These are phyloP conservation scores for Geotrichum reessii DNA, from an alignment of 1,139 yeast genomes.

Conservation along the genomic window DNA sequence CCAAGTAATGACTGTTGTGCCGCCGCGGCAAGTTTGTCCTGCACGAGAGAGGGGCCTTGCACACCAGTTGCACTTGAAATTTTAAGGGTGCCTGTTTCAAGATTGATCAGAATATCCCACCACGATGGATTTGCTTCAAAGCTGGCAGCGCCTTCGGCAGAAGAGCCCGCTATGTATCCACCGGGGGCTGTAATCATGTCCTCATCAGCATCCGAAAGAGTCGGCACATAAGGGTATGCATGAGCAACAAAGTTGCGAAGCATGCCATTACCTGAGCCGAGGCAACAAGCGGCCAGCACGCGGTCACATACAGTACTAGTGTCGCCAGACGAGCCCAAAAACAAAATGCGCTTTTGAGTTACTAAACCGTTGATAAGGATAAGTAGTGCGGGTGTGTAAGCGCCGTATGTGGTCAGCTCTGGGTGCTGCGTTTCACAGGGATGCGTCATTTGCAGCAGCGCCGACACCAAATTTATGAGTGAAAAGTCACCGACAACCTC, in stretches of 20 bases:
- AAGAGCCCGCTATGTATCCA: conserved; percentile 57
- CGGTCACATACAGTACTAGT: conserved; percentile 53
- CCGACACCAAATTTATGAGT: conserved; percentile 26
- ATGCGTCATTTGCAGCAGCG: conserved; percentile 23
- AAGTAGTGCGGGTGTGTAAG: conserved; percentile 54
- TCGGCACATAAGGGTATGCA: conserved; percentile 57
- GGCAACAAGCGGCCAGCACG: conserved; percentile 48
- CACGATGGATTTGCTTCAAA: conserved; percentile 52
- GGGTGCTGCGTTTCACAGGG: conserved; percentile 31
- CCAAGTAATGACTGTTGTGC: conserved; percentile 15
- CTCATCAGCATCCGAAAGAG: conserved; percentile 38
- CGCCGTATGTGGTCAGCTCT: conserved; percentile 47
- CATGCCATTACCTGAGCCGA: conserved; percentile 52
- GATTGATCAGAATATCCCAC: conserved; percentile 59
- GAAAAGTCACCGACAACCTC: conserved; percentile 36
- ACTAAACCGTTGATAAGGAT: conserved; percentile 52
- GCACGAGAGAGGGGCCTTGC: conserved; percentile 13
- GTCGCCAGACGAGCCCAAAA: conserved; percentile 51
- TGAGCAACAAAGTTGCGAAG: conserved; percentile 45
- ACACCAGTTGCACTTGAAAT: conserved; percentile 31
- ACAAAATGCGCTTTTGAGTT: conserved; percentile 51
- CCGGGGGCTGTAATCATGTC: neutral
- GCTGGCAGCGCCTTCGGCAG: conserved; percentile 50
- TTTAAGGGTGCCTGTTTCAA: conserved; percentile 46
- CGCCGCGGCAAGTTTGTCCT: conserved; percentile 7